A percentile compares a stretch with the other conserved stretches of the same genome.
Conservation (phyloP, 1,139 yeast species). For the Nakaseomyces sp. region DNA sequence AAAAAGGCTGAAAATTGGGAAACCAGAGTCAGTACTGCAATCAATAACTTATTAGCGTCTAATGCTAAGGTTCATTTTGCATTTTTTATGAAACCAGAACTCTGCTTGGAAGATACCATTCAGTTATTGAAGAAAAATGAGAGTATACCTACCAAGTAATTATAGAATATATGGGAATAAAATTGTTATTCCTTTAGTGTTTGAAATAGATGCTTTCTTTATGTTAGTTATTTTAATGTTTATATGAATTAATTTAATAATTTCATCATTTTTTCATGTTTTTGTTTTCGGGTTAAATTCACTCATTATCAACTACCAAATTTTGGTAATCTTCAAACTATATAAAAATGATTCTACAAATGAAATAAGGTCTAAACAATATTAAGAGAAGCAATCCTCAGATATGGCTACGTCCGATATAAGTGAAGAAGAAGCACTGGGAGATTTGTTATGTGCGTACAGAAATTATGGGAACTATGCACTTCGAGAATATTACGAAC, state of each 20-base stretch:
- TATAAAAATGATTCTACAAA: too few species aligned
- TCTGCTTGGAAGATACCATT: constrained; percentile 21
- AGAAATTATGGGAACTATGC: constrained; percentile 30
- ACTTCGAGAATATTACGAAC: constrained; percentile 24
- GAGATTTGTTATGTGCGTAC: constrained; percentile 17
- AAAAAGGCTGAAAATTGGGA: constrained; percentile 39
- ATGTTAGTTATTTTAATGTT: too few species aligned
- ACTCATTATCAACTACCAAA: too few species aligned
- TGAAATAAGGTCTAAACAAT: too few species aligned
- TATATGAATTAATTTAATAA: too few species aligned
- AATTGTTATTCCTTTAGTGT: too few species aligned
- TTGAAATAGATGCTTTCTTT: too few species aligned
- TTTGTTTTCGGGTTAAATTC: too few species aligned
- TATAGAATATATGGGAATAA: neutral
- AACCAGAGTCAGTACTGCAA: constrained; percentile 33
- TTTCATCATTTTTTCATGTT: too few species aligned
- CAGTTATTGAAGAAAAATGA: neutral
- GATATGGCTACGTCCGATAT: neutral
- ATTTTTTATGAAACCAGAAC: constrained; percentile 27
- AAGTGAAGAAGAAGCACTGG: constrained; percentile 7
- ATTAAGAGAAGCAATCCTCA: too few species aligned
- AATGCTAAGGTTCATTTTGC: constrained; percentile 17
- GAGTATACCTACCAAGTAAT: neutral
- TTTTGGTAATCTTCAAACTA: too few species aligned
- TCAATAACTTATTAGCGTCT: constrained; percentile 19